Percentiles rank a stretch among this genome's conserved stretches.
phyloP scores from a whole-genome alignment of 495 filamentous ascomycete genomes.

The Penicillium pancosmium region DNA sequence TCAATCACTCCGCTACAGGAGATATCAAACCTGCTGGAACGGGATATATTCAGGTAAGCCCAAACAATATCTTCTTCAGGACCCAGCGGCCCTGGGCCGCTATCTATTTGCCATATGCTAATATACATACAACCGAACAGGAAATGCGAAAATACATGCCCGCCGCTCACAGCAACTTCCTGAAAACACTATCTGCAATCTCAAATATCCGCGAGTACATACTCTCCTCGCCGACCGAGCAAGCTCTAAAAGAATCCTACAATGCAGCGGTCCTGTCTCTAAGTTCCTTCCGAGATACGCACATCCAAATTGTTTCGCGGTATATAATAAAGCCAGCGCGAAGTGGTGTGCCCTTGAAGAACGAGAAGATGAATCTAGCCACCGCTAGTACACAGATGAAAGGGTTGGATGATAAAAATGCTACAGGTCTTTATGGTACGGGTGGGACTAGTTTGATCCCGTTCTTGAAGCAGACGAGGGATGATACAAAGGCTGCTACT shows the following conservation, averaged over 20 bases:
- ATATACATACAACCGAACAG: slow-evolving; percentile 24
- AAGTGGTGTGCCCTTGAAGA: slow-evolving; percentile 17
- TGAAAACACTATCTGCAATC: slow-evolving; percentile 70
- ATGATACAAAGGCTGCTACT: slow-evolving; percentile 65
- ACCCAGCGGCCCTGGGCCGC: too few relatives aligned
- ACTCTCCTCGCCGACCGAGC: slow-evolving; percentile 57
- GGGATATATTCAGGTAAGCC: slow-evolving; percentile 38
- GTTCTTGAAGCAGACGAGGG: slow-evolving; percentile 87
- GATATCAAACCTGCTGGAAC: slow-evolving; percentile 51
- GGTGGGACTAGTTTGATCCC: slow-evolving; percentile 89
- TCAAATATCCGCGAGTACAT: slow-evolving; percentile 86
- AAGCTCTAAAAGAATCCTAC: slow-evolving; percentile 73
- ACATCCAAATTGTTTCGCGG: slow-evolving; percentile 90
- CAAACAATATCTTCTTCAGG: neutral
- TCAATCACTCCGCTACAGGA: slow-evolving; percentile 87
- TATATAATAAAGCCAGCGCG: slow-evolving; percentile 75
- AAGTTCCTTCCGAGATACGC: slow-evolving; percentile 80
- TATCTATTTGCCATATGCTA: too few relatives aligned
- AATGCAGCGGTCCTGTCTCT: slow-evolving; percentile 86
- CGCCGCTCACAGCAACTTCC: slow-evolving; percentile 83
- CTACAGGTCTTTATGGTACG: slow-evolving; percentile 68
- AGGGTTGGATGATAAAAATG: slow-evolving; percentile 19
- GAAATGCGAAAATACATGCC: slow-evolving; percentile 99
- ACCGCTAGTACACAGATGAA: slow-evolving; percentile 31
- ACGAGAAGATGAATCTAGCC: slow-evolving; percentile 33